A percentile compares a stretch with the other conserved stretches of the same genome.
Conservation (phyloP, 2,329 filamentous ascomycete species). For the Claviceps sp. region DNA sequence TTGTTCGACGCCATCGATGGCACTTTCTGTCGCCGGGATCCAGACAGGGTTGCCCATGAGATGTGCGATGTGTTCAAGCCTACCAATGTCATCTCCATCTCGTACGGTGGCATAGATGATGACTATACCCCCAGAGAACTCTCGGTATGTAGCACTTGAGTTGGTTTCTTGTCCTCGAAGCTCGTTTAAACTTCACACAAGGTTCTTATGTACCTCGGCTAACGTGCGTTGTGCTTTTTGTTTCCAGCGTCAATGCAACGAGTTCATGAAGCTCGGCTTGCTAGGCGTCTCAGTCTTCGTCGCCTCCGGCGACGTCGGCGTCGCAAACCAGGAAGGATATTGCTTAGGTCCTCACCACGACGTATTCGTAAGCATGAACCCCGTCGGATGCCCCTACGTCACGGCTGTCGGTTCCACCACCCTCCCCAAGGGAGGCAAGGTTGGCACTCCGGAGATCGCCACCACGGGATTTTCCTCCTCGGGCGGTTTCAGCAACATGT, state of each 20-base stretch:
- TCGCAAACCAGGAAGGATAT: slow-evolving; percentile 7
- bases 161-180: too few species aligned
- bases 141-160: background rate
- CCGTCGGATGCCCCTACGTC: slow-evolving; percentile 34
- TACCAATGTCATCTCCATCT: slow-evolving; percentile 25
- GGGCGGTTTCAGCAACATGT: slow-evolving; percentile 37
- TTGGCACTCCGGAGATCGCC: slow-evolving; percentile 6
- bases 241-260: slow-evolving; percentile 24
- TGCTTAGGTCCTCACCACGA: slow-evolving; percentile 18
- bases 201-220: too few species aligned
- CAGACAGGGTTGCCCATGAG: slow-evolving; percentile 28
- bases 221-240: too few species aligned
- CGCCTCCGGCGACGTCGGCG: slow-evolving; percentile 19
- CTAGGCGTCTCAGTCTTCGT: slow-evolving; percentile 27
- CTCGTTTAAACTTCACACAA: too few species aligned
- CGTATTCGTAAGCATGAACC: slow-evolving; percentile 34
- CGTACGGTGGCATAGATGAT: slow-evolving; percentile 18
- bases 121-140: slow-evolving; percentile 34
- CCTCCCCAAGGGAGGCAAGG: slow-evolving; percentile 11
- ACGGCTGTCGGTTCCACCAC: slow-evolving; percentile 36
- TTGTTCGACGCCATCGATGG: slow-evolving; percentile 36
- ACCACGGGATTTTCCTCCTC: slow-evolving; percentile 28
- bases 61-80: slow-evolving; percentile 16
- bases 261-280: slow-evolving; percentile 33
- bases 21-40: slow-evolving; percentile 34